A percentile compares a stretch with the other conserved stretches of the same genome.
Conservation (phyloP, 768 basidiomycete genomes). For the Heimioporus sp. region DNA sequence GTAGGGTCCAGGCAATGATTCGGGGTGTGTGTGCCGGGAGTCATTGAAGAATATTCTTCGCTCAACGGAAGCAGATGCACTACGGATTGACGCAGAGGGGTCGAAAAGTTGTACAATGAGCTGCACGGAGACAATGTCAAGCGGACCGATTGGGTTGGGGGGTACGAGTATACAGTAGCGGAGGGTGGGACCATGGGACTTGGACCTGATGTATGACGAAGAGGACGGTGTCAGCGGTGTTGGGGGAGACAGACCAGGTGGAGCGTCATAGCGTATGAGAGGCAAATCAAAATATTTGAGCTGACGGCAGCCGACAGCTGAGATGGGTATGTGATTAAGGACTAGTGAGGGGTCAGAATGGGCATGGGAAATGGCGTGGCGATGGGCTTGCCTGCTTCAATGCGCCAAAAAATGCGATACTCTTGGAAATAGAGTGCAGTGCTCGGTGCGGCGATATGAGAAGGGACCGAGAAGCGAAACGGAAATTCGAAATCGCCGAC, state of each 20-base stretch:
- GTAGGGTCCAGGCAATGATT: slow-evolving; percentile 22
- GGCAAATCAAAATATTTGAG: slow-evolving; percentile 69
- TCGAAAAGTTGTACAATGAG: slow-evolving; percentile 62
- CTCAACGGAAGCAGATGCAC: slow-evolving; percentile 64
- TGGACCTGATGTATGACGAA: slow-evolving; percentile 44
- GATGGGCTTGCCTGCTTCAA: slow-evolving; percentile 68
- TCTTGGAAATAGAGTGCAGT: slow-evolving; percentile 67
- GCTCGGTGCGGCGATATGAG: slow-evolving; percentile 60
- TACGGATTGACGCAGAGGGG: slow-evolving; percentile 54
- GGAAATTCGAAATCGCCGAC: slow-evolving; percentile 67
- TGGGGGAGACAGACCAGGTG: slow-evolving; percentile 37
- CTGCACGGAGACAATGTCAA: slow-evolving; percentile 67
- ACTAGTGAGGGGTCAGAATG: slow-evolving; percentile 41
- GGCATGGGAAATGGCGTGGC: neutral
- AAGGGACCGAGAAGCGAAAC: slow-evolving; percentile 69
- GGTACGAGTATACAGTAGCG: slow-evolving; percentile 60
- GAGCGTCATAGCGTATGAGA: slow-evolving; percentile 68
- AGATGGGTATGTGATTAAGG: slow-evolving; percentile 62
- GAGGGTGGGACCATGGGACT: slow-evolving; percentile 56
- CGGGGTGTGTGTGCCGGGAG: slow-evolving; percentile 19
- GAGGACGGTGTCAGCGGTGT: slow-evolving; percentile 35
- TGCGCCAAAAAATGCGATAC: slow-evolving; percentile 78
- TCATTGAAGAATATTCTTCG: slow-evolving; percentile 66
- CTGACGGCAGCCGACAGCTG: slow-evolving; percentile 66
- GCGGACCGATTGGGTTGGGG: slow-evolving; percentile 61